Base-by-base conservation (phyloP, 1,284 basidiomycete genomes). In the Marasmius fiardii region DNA sequence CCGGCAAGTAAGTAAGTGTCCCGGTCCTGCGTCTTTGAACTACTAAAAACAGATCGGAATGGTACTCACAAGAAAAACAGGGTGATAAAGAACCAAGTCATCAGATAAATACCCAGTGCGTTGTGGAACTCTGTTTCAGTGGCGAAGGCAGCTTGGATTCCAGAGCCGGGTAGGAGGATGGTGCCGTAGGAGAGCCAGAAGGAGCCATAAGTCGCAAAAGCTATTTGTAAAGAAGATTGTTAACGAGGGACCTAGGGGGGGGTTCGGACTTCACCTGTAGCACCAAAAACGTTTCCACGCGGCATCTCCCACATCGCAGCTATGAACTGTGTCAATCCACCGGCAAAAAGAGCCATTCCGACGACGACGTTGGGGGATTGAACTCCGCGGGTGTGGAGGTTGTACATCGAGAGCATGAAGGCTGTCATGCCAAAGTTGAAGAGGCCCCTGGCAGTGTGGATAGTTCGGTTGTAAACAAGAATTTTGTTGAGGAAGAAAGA, bases 221-320 rank as follows among this genome's bases (percentile, higher is more conserved):
- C 90, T 71, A 80, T 41, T 31, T 18, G 39, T 14, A 1, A 4
- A 41, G 23, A 24, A 2, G 23, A 2, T 45, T 1, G 10, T 45
- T 28, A 6, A 11, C 23, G 11, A 24, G 21, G 20, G 23, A 12
- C 21, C 3, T 20, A 12, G 18, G 20, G 14, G 3, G 23, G 21
- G 6, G 6, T 44, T 45, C 14, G 23, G 16, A 16, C 10, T 82
- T 66, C 57, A 88, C 86, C 84, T 34, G 85, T 86, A 1, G 82
- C 86, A 58, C 82, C 85, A 55, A 88, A 88, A 0, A 72, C 73
- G 61, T 90, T 88, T 8, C 90, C 90, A 39, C 80, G 75, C 1
- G 89, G 88, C 68, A 93, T 93, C 68, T 87, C 85, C 86, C 88
- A 90, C 85, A 89, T 87, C 41, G 87, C 86, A 4, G 86, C 86